Percentiles rank a stretch among this genome's conserved stretches.
Conservation (phyloP, 352 stramenopile genomes). For the Thalassiosira oceanica region DNA sequence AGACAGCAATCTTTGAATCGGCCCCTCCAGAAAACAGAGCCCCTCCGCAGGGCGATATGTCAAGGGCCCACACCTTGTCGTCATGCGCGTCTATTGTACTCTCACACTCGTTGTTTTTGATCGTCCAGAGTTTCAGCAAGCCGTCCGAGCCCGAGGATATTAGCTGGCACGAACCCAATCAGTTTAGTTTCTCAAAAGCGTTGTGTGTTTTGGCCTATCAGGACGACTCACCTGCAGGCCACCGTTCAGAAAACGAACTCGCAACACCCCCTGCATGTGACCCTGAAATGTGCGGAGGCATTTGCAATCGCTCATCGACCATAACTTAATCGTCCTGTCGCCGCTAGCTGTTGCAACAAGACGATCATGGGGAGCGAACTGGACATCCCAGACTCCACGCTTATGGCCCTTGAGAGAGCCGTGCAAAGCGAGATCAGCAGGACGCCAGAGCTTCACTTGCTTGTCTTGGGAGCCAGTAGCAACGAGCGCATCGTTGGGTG, state of each 20-base stretch:
- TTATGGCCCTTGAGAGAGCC: conserved; percentile 95
- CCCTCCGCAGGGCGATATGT: conserved; percentile 84
- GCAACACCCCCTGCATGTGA: conserved; percentile 73
- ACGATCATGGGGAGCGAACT: conserved; percentile 95
- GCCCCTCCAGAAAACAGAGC: conserved; percentile 91
- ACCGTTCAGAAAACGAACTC: conserved; percentile 67
- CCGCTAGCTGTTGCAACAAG: conserved; percentile 92
- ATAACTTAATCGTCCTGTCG: conserved; percentile 96
- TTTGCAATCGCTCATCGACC: conserved; percentile 92
- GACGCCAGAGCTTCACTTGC: conserved; percentile 95
- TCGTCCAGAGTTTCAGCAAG: conserved; percentile 97
- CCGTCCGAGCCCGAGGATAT: conserved; percentile 94
- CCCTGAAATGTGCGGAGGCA: conserved; percentile 97
- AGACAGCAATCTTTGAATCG: conserved; percentile 93
- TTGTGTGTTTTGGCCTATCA: too few relatives aligned
- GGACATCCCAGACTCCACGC: conserved; percentile 94
- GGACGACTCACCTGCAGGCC: conserved; percentile 56
- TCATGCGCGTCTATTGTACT: conserved; percentile 94
- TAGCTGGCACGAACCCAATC: conserved; percentile 89
- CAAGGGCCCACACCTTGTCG: conserved; percentile 97
- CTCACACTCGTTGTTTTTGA: conserved; percentile 96
- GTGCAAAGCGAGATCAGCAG: conserved; percentile 85
- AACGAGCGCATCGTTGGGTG: conserved; percentile 95
- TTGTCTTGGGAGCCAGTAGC: conserved; percentile 97
- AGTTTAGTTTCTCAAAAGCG: too few relatives aligned